A percentile compares a stretch with the other conserved stretches of the same genome.
phyloP scores from a whole-genome alignment of 768 basidiomycete species.

The Obba rivulosa region DNA sequence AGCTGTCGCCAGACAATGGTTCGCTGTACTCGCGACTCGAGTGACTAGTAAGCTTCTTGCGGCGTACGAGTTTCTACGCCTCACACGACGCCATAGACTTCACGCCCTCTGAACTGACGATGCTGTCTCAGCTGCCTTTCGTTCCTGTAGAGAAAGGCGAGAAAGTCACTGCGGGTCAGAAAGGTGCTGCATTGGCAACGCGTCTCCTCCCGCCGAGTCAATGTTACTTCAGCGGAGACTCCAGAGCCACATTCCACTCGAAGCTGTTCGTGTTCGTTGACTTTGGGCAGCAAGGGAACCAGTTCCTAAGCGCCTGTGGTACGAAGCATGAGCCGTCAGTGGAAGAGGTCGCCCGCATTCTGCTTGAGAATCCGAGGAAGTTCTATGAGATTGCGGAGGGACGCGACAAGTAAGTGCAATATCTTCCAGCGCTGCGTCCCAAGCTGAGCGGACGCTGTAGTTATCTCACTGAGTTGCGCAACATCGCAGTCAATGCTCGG shows the following conservation, averaged over 20 bases:
- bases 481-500: constrained; percentile 71
- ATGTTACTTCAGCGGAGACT: constrained; percentile 60
- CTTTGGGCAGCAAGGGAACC: constrained; percentile 77
- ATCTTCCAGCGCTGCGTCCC: neutral
- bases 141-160: constrained; percentile 51
- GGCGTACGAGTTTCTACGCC: neutral
- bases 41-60: constrained; percentile 44
- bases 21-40: constrained; percentile 59
- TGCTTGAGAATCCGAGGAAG: constrained; percentile 60
- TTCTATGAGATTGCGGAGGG: constrained; percentile 74
- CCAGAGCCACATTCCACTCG: constrained; percentile 59
- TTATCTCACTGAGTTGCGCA: constrained; percentile 76
- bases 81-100: constrained; percentile 43
- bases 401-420: constrained; percentile 50
- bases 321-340: constrained; percentile 84
- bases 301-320: constrained; percentile 83
- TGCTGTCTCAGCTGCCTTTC: constrained; percentile 54
- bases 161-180: constrained; percentile 13
- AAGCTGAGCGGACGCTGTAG: constrained; percentile 31
- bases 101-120: constrained; percentile 44
- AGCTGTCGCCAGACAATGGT: constrained; percentile 57
- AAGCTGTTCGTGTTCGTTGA: constrained; percentile 86
- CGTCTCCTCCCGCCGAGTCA: constrained; percentile 53
- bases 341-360: constrained; percentile 68
- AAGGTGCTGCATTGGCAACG: constrained; percentile 18